Percentiles rank a stretch among this genome's conserved stretches.
Evolutionary conservation across 2,329 filamentous ascomycete species (phyloP).

Genomic region (Spiromastix sp.): DNA sequence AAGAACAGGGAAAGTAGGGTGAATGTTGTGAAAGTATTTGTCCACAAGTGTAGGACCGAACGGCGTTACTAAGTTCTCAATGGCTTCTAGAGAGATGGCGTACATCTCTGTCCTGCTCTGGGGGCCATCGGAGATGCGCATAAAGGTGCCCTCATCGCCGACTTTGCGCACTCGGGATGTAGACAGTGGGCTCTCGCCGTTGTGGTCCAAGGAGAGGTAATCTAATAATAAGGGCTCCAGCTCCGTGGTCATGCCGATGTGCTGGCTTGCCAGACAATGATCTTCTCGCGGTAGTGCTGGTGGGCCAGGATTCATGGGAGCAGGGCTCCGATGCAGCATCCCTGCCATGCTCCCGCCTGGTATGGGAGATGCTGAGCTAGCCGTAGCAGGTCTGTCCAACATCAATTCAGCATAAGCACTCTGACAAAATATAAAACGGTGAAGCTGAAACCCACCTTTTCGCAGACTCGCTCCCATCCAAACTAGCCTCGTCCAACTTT

Average conservation of each 20-base stretch:
- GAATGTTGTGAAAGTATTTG: slow-evolving; percentile 34
- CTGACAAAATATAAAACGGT: background rate
- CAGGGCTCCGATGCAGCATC: slow-evolving; percentile 9
- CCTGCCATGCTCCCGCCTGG: background rate
- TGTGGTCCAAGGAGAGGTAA: slow-evolving; percentile 29
- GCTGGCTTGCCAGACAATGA: slow-evolving; percentile 28
- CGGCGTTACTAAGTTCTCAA: slow-evolving; percentile 34
- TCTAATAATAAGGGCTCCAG: slow-evolving; percentile 31
- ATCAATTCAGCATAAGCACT: background rate
- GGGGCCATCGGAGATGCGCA: slow-evolving; percentile 25
- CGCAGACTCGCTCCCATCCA: slow-evolving; percentile 19
- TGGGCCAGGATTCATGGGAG: slow-evolving; percentile 16
- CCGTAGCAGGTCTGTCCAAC: slow-evolving; percentile 2
- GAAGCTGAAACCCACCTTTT: slow-evolving; percentile 23
- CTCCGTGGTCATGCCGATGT: slow-evolving; percentile 34
- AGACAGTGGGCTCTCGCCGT: slow-evolving; percentile 28
- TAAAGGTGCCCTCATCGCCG: slow-evolving; percentile 30
- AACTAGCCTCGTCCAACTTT: slow-evolving; percentile 25
- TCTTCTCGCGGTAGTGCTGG: background rate
- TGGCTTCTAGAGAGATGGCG: slow-evolving; percentile 27
- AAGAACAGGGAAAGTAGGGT: slow-evolving; percentile 33
- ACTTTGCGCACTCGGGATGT: slow-evolving; percentile 28
- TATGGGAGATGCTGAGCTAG: background rate
- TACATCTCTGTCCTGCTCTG: slow-evolving; percentile 20
- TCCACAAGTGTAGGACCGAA: slow-evolving; percentile 34